phyloP scores from a whole-genome alignment of 2,329 filamentous ascomycete genomes.

The Colletotrichum gigasporum region DNA sequence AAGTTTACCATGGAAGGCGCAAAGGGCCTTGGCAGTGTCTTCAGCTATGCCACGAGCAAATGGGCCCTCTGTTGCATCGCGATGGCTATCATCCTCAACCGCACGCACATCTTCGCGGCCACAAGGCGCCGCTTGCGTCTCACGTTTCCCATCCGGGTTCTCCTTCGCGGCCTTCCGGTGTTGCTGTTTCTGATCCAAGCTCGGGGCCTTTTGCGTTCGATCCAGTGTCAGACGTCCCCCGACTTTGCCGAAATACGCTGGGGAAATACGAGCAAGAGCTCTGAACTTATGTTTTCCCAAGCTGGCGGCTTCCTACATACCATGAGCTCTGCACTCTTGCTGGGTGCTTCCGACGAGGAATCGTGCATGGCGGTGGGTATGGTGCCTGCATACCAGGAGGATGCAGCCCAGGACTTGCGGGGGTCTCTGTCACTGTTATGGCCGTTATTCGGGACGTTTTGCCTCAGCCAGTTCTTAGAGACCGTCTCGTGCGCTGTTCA shows the following conservation, averaged over 20 bases:
- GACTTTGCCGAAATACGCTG: slow-evolving; percentile 76
- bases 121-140: slow-evolving; percentile 83
- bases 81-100: slow-evolving; percentile 87
- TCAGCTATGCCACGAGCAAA: slow-evolving; percentile 89
- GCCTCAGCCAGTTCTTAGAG: slow-evolving; percentile 86
- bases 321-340: slow-evolving; percentile 75
- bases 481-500: slow-evolving; percentile 89
- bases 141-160: slow-evolving; percentile 75
- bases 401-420: slow-evolving; percentile 63
- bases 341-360: slow-evolving; percentile 77
- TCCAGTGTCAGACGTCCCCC: slow-evolving; percentile 90
- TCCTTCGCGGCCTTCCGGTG: slow-evolving; percentile 77
- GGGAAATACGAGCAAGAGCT: slow-evolving; percentile 71
- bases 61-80: slow-evolving; percentile 92
- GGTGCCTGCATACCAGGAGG: slow-evolving; percentile 64
- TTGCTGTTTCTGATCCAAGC: slow-evolving; percentile 75
- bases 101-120: slow-evolving; percentile 92
- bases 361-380: slow-evolving; percentile 83
- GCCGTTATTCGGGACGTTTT: slow-evolving; percentile 77
- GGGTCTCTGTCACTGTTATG: slow-evolving; percentile 83
- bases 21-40: slow-evolving; percentile 83
- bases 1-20: slow-evolving; percentile 66
- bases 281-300: slow-evolving; percentile 75
- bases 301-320: slow-evolving; percentile 76
- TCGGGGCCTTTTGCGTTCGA: slow-evolving; percentile 77